Percentiles rank a stretch among this genome's conserved stretches.
phyloP scores from a whole-genome alignment of 768 basidiomycete species.

The Piloderma croceum region DNA sequence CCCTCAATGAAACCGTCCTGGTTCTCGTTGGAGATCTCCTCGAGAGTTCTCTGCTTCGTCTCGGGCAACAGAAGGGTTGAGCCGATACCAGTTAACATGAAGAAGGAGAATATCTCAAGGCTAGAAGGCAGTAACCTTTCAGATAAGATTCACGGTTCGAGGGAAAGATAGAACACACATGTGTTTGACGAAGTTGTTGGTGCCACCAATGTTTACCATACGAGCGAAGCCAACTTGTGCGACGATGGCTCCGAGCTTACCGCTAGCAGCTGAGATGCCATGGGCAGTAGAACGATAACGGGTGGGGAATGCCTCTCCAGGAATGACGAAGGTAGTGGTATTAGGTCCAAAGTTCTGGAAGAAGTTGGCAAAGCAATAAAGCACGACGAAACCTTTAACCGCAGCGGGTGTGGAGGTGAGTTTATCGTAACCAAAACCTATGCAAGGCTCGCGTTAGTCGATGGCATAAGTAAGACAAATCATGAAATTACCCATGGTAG shows the following conservation, averaged over 20 bases:
- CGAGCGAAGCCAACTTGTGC: conserved; percentile 33
- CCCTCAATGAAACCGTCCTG: conserved; percentile 31
- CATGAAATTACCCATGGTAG: conserved; percentile 22
- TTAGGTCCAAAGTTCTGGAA: conserved; percentile 43
- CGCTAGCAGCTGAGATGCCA: conserved; percentile 39
- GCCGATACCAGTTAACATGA: conserved; percentile 39
- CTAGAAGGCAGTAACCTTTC: conserved; percentile 12
- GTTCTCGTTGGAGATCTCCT: conserved; percentile 31
- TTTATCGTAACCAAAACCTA: conserved; percentile 24
- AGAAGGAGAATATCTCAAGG: conserved; percentile 39
- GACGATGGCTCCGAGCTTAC: conserved; percentile 41
- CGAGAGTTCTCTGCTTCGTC: conserved; percentile 32
- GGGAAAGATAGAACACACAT: conserved; percentile 22
- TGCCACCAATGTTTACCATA: conserved; percentile 31
- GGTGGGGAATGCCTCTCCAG: conserved; percentile 42
- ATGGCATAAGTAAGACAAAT: not conserved
- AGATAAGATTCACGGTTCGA: conserved; percentile 4
- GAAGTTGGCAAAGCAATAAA: conserved; percentile 37
- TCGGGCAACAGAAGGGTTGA: conserved; percentile 40
- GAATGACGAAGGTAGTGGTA: conserved; percentile 39
- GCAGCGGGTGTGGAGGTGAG: conserved; percentile 20
- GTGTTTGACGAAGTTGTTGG: conserved; percentile 24
- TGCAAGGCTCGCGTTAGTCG: not conserved
- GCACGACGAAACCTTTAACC: conserved; percentile 29
- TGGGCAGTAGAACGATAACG: conserved; percentile 39